Evolutionary conservation across 2,329 filamentous ascomycete genomes (phyloP).

Genomic region (Colletotrichum somersetense): DNA sequence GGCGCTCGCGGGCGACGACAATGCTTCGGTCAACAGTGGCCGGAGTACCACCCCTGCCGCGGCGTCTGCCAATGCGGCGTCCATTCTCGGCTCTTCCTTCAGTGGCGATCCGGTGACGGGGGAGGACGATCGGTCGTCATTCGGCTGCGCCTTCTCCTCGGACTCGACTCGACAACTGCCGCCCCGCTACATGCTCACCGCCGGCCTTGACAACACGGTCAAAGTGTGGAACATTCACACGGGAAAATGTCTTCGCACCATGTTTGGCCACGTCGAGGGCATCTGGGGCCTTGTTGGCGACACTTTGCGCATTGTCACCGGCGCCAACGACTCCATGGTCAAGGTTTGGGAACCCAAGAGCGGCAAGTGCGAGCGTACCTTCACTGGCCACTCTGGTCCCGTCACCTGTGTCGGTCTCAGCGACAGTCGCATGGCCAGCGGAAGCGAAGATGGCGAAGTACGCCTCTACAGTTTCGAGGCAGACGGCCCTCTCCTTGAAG

Average conservation of each 20-base stretch:
- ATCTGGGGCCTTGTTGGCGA: constrained; percentile 95
- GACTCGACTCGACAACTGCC: constrained; percentile 76
- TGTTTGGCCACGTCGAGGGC: constrained; percentile 97
- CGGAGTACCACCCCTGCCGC: constrained; percentile 57
- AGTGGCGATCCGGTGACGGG: constrained; percentile 28
- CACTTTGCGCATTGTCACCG: constrained; percentile 87
- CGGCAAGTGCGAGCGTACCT: constrained; percentile 91
- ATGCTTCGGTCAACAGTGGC: constrained; percentile 62
- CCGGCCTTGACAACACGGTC: constrained; percentile 90
- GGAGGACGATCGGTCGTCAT: constrained; percentile 64
- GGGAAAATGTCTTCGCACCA: constrained; percentile 86
- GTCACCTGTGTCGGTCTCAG: constrained; percentile 94
- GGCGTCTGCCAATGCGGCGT: constrained; percentile 42
- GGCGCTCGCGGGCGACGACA: constrained; percentile 63
- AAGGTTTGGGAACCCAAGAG: constrained; percentile 94
- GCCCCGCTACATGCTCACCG: constrained; percentile 92
- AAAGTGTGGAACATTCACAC: constrained; percentile 82
- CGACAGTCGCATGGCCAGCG: constrained; percentile 89
- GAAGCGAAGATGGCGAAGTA: constrained; percentile 93
- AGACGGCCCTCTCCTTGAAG: constrained; percentile 58
- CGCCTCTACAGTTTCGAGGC: constrained; percentile 83
- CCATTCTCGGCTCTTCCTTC: constrained; percentile 44
- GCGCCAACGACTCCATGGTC: constrained; percentile 93
- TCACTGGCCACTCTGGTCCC: constrained; percentile 89
- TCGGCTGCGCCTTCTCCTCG: constrained; percentile 72